phyloP scores from a whole-genome alignment of 345 rosid species.

The Passiflora organensis region DNA sequence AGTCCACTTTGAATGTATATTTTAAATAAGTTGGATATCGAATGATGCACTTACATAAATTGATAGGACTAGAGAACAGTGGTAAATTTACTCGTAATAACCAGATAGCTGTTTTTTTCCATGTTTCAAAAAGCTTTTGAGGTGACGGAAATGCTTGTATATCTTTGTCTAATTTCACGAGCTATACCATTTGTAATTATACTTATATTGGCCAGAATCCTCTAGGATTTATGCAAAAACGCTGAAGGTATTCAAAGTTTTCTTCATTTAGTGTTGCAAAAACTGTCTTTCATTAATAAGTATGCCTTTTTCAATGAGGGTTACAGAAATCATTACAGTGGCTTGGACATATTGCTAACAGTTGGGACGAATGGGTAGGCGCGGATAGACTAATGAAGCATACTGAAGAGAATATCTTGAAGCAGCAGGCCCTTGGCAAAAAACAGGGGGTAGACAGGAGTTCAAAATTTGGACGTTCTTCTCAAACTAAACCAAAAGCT shows the following conservation, averaged over 20 bases:
- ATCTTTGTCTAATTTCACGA: not conserved
- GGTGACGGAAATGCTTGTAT: not conserved
- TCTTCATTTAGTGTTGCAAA: constrained; percentile 5
- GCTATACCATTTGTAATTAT: not conserved
- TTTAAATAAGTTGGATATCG: no score
- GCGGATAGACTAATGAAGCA: constrained; percentile 25
- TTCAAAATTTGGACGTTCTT: constrained; percentile 25
- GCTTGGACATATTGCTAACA: constrained; percentile 45
- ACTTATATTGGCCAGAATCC: not conserved
- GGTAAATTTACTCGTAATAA: no score
- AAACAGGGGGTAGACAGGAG: constrained; percentile 22
- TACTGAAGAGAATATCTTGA: constrained; percentile 25
- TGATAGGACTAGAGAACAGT: no score
- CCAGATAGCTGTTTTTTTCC: not conserved
- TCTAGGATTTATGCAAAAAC: not conserved
- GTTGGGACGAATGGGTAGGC: constrained; percentile 38
- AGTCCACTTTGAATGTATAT: no score
- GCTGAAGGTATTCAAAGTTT: constrained; percentile 13
- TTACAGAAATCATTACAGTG: constrained; percentile 26
- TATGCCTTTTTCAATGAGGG: constrained; percentile 28
- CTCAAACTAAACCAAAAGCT: constrained; percentile 25
- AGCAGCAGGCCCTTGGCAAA: constrained; percentile 30
- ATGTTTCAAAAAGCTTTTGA: not conserved
- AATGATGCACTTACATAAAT: no score
- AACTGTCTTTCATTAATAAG: constrained; percentile 30